Base-by-base conservation (phyloP, 441 rosid species). In the Daphne laureola region DNA sequence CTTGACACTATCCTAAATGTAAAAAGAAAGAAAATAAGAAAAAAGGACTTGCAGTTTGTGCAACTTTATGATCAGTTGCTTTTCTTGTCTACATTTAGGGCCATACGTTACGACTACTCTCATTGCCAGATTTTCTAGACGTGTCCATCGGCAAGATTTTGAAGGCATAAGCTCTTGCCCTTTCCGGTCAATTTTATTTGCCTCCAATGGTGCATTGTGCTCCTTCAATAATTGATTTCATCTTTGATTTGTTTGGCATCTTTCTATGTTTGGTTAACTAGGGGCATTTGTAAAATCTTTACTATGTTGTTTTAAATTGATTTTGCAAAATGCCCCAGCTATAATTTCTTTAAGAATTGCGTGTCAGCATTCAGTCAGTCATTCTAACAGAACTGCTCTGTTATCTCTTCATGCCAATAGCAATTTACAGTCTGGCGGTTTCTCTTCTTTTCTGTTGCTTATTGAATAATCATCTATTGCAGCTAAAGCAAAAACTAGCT, bases 61-160 rank as follows among this genome's bases (percentile, higher is more conserved):
- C 21, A 17, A 42, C 27, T 53, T 59, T 58, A 17, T 27, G 51
- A 57, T 62, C 13, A 38, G 49, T 43, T 26, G 47, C 49, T 21
- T 43, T 41, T 52, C 49, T 67, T 16, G 59, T 63, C 49, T 53
- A 31, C 38, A 66, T n/a, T 54, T 59, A 92, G 98, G 96, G 96
- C 21, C 98, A 92, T 73, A 92, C 96, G 6, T 49, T 92, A 64
- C 81, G 96, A 57, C 88, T 92, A 58, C 68, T 92, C 65, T 92
- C 96, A 43, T 71, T 92, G 71, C 98, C 98, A 4, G 96, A 92
- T 77, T 92, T 92, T 77, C 57, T 88, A 57, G 98, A 92, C 63
- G 92, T 88, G 21, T 88, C 98, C 55, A 92, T 92, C 47, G 98
- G 96, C 71, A 92, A 88, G 79, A 86, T 92, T 67, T 64, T 92